phyloP scores from a whole-genome alignment of 768 basidiomycete species.

The Trametes elegans region DNA sequence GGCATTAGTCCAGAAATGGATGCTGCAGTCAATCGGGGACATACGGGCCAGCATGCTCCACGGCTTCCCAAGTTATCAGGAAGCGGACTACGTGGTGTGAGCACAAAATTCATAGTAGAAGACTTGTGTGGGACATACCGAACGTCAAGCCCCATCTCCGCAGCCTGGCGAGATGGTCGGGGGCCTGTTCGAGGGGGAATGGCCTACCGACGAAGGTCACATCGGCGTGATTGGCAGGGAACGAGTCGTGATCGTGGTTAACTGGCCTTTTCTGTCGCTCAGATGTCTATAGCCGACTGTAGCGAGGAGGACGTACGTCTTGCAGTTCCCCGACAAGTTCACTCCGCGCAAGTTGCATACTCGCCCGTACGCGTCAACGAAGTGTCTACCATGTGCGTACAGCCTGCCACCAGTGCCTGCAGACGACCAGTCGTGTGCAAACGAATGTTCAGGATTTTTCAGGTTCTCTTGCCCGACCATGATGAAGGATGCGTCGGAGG shows the following conservation, averaged over 20 bases:
- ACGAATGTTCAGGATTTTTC: constrained; percentile 29
- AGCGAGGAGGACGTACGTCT: constrained; percentile 56
- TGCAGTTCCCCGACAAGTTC: constrained; percentile 80
- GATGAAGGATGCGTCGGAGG: constrained; percentile 27
- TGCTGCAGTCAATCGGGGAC: constrained; percentile 32
- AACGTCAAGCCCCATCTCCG: constrained; percentile 88
- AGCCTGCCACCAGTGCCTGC: constrained; percentile 55
- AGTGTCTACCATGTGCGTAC: constrained; percentile 68
- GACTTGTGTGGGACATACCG: constrained; percentile 49
- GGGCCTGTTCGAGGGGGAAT: constrained; percentile 87
- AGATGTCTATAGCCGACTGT: background rate
- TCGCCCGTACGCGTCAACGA: constrained; percentile 77
- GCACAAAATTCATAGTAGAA: background rate
- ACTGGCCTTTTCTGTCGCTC: constrained; percentile 47
- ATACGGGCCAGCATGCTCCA: constrained; percentile 91
- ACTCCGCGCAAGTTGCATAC: constrained; percentile 82
- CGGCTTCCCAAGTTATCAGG: constrained; percentile 94
- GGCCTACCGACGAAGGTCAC: constrained; percentile 90
- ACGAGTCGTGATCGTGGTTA: constrained; percentile 64
- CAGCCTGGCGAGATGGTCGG: constrained; percentile 75
- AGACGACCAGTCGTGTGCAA: constrained; percentile 73
- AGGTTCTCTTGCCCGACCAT: constrained; percentile 15
- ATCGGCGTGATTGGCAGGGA: constrained; percentile 59
- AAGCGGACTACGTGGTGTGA: constrained; percentile 63
- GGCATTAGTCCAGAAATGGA: background rate